Base-by-base conservation (phyloP, 2,329 filamentous ascomycete genomes). In the Fusarium concolor region DNA sequence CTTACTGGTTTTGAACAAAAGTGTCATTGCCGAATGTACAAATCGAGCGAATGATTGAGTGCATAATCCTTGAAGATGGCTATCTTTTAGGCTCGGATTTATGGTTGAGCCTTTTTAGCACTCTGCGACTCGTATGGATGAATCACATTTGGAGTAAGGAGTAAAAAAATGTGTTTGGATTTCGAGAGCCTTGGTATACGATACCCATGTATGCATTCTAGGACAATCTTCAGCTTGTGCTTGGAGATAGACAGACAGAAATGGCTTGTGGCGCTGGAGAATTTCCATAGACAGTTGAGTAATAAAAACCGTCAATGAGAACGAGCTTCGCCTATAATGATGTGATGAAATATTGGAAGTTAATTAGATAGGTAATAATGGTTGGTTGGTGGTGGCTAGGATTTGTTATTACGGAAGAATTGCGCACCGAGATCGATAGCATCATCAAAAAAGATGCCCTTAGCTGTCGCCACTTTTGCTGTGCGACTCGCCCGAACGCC, bases 331-430 rank as follows among this genome's bases (percentile, higher is more conserved):
- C 47, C 15, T 7, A 6, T 18, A 6, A 26, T 14, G 15, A 52
- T 10, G 11, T 31, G 45, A 26, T 28, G 18, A 35, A 46, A 17
- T 35, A 18, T 20, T 46, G 31, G 22, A 46, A 9, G 10, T 4
- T 9, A 10, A 31, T 51, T 38, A 10, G 24, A 39, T 38, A 28
- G 20, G 35, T 11, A 18, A 31, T 31, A 42, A 12, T 31, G 29
- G 29, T 31, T 14, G 10, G 29, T 31, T 31, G 29, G 29, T 31
- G 29, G 29, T 31, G 29, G 29, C 12, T 31, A 31, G 10, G 11
- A 15, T 15, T 15, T 15, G 17, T 17, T 22, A 57, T 63, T 52
- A 57, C 71, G 71, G 71, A 73, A 73, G 56, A 73, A 72, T 70
- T 64, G 57, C 71, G 70, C 63, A 45, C 71, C 68, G 71, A 58